Base-by-base conservation (phyloP, 352 stramenopile species). In the Aphanomyces euteiches region DNA sequence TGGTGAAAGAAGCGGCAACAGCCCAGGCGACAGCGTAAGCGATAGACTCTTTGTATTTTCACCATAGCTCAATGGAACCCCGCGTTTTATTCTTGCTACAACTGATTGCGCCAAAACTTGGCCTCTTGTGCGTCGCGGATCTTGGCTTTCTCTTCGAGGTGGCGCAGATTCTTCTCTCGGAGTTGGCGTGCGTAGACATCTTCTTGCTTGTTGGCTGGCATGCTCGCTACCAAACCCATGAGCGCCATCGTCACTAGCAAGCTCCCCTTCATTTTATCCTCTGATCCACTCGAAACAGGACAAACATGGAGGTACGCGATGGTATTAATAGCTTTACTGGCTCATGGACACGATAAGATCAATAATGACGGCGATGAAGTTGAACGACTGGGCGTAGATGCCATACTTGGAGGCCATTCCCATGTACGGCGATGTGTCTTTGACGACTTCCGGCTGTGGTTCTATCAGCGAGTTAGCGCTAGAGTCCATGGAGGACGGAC, bases 331-430 rank as follows among this genome's bases (percentile, higher is more conserved):
- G 43, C 43, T n/a, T 12, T n/a, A n/a, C 10, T 50, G 43, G 34
- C 54, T 40, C 19, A 61, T 17, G 17, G 64, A 70, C 5, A 41
- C 13, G 57, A 92, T 72, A 36, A 92, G 77, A 72, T 92, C 84
- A 28, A 83, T 75, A 45, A 92, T 74, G 19, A 83, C 84, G 70
- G 90, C 89, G 58, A 83, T 56, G 13, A 90, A 88, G 74, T 92
- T 85, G 43, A 91, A 75, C 50, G 75, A 69, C 40, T 88, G 85
- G 28, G 76, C 73, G n/a, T 63, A 58, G 13, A 91, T 79, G 12
- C 74, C 72, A 41, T 80, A 81, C 40, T 73, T 67, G 5, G 47
- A 59, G 3, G 82, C 83, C 8, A 80, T 69, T 10, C 71, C 68
- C 5, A 80, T 75, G 64, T 90, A 78, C 15, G 68, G 78, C 57